A percentile compares a stretch with the other conserved stretches of the same genome.
Evolutionary conservation across 208 protist genomes (phyloP).

Genomic region (Herpetomonas muscarum): DNA sequence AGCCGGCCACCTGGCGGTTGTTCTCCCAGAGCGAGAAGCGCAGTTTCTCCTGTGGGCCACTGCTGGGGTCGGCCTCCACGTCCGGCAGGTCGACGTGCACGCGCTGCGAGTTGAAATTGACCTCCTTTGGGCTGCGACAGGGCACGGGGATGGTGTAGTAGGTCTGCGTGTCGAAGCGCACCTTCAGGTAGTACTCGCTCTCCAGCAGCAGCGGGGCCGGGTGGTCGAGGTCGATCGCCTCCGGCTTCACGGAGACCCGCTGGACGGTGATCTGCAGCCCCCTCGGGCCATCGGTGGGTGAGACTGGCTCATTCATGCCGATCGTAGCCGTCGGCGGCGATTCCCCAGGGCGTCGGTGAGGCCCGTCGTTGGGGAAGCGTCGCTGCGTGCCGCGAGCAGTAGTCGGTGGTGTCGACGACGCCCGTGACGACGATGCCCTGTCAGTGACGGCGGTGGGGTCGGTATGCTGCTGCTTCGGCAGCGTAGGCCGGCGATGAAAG

Average conservation of each 20-base stretch:
- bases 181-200: constrained; percentile 60
- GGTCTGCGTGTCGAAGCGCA: constrained; percentile 50
- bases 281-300: background rate
- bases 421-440: no score
- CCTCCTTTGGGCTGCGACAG: constrained; percentile 53
- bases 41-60: constrained; percentile 38
- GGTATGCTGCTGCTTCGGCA: no score
- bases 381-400: no score
- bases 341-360: background rate
- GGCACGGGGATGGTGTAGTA: constrained; percentile 27
- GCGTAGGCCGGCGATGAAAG: no score
- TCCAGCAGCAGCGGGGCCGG: constrained; percentile 66
- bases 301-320: background rate
- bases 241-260: constrained; percentile 48
- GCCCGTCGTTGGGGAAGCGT: no score
- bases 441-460: no score
- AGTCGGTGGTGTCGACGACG: no score
- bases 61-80: background rate
- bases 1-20: constrained; percentile 69
- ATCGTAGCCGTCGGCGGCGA: background rate
- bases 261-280: constrained; percentile 55
- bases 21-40: constrained; percentile 84
- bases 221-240: constrained; percentile 46
- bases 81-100: constrained; percentile 22
- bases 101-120: constrained; percentile 37